Percentiles rank a stretch among this genome's conserved stretches.
phyloP scores from a whole-genome alignment of 2,329 filamentous ascomycete genomes.

The Ascochyta lentis region DNA sequence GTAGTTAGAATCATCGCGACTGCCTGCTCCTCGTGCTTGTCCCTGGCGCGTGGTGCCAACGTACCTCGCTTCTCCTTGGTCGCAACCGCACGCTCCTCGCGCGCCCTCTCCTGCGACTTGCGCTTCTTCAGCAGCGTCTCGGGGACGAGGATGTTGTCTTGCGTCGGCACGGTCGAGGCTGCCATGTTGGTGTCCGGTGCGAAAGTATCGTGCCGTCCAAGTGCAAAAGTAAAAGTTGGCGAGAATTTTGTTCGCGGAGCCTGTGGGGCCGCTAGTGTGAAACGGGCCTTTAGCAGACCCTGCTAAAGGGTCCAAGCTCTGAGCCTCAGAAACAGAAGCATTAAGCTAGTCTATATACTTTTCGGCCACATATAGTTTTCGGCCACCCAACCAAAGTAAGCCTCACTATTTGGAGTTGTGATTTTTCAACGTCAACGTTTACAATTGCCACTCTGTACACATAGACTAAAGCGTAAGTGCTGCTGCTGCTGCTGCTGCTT shows the following conservation, averaged over 20 bases:
- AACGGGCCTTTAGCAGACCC: no score
- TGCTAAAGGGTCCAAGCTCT: no score
- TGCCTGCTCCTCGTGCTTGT: slow-evolving; percentile 30
- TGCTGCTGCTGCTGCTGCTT: no score
- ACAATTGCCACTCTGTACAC: no score
- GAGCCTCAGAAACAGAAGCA: no score
- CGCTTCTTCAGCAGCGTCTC: slow-evolving; percentile 99
- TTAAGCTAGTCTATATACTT: no score
- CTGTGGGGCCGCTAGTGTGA: no score
- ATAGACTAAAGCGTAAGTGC: no score
- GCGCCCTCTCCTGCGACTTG: slow-evolving; percentile 99
- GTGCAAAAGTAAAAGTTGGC: slow-evolving; percentile 9
- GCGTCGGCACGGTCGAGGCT: slow-evolving; percentile 84
- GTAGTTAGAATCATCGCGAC: slow-evolving; percentile 84
- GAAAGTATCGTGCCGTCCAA: slow-evolving; percentile 19
- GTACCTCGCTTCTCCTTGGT: slow-evolving; percentile 89
- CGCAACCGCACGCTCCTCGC: slow-evolving; percentile 83
- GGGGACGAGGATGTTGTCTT: slow-evolving; percentile 95
- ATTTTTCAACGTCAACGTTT: no score
- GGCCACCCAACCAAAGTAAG: no score
- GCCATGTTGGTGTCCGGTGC: slow-evolving; percentile 19
- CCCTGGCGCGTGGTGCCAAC: slow-evolving; percentile 50
- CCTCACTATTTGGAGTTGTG: no score
- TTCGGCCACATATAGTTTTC: no score
- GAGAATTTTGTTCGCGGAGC: slow-evolving; percentile 5